Percentiles rank a stretch among this genome's conserved stretches.
Evolutionary conservation across 805 yeast species (phyloP).

Genomic region (Metschnikowia sp.): DNA sequence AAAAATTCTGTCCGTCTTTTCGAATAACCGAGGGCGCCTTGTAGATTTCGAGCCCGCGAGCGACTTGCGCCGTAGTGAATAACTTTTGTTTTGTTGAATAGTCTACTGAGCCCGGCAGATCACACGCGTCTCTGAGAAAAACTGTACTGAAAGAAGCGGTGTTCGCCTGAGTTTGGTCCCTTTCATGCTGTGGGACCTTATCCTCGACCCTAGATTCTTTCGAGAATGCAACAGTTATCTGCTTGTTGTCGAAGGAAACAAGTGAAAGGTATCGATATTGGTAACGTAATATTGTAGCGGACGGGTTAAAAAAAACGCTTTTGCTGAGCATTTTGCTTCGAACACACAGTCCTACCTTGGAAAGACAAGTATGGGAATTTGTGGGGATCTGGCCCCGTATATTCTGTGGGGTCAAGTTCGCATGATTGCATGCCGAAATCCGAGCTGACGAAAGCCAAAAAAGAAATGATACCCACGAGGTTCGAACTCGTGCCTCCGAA

Average conservation of each 20-base stretch:
- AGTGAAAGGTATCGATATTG: conserved; percentile 2
- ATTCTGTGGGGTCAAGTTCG: background rate
- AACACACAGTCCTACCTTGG: too few species aligned
- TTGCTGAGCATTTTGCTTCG: too few species aligned
- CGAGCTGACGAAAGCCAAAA: conserved; percentile 6
- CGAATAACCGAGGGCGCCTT: conserved; percentile 31
- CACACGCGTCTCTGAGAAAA: conserved; percentile 66
- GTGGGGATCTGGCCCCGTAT: background rate
- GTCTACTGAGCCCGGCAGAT: conserved; percentile 48
- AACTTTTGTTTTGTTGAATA: conserved; percentile 55
- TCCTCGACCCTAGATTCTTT: conserved; percentile 11
- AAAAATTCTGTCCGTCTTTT: conserved; percentile 18
- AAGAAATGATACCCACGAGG: conserved; percentile 22
- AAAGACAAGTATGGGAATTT: too few species aligned
- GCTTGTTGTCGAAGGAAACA: conserved; percentile 20
- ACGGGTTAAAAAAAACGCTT: too few species aligned
- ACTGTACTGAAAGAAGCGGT: conserved; percentile 42
- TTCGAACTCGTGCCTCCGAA: conserved; percentile 23
- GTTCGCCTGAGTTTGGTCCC: background rate
- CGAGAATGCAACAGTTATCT: conserved; percentile 23
- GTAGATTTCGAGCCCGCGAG: conserved; percentile 33
- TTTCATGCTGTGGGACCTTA: background rate
- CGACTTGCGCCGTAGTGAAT: conserved; percentile 56
- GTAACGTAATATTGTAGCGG: too few species aligned
- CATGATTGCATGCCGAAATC: background rate